phyloP scores from a whole-genome alignment of 257 asterid species.

The Petrea volubilis region DNA sequence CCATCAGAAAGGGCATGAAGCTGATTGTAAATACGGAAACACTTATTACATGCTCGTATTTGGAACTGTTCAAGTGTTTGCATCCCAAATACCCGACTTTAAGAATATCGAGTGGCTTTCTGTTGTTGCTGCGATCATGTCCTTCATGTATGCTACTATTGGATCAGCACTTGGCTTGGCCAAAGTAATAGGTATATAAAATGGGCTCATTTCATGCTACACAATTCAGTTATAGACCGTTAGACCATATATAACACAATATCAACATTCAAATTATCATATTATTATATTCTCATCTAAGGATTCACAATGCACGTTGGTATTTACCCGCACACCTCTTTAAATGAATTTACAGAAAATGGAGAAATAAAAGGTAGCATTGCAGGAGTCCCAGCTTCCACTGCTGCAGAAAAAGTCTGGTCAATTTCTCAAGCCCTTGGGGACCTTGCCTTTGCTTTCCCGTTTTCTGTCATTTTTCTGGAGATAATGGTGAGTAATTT shows the following conservation, averaged over 20 bases:
- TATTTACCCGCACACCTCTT: no score
- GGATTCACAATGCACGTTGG: no score
- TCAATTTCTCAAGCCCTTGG: constrained; percentile 67
- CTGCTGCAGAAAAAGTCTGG: constrained; percentile 51
- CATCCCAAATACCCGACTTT: constrained; percentile 75
- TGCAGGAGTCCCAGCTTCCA: constrained; percentile 53
- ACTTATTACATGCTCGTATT: constrained; percentile 53
- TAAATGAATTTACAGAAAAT: constrained; percentile 46
- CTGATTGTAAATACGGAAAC: constrained; percentile 44
- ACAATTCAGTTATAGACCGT: no score
- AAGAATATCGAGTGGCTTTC: constrained; percentile 71
- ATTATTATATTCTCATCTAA: no score
- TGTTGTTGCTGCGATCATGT: constrained; percentile 69
- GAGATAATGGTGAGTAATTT: constrained; percentile 63
- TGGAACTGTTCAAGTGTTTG: constrained; percentile 56
- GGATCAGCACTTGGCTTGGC: constrained; percentile 77
- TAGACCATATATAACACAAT: background rate
- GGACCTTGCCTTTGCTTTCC: constrained; percentile 78
- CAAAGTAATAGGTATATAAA: constrained; percentile 57
- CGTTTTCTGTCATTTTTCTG: constrained; percentile 56
- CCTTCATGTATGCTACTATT: constrained; percentile 59
- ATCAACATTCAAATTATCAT: background rate
- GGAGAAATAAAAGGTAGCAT: constrained; percentile 67
- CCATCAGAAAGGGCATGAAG: constrained; percentile 60
- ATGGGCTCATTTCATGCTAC: background rate